Conservation (phyloP, 208 protist genomes). For the Histomonas meleagridis region DNA sequence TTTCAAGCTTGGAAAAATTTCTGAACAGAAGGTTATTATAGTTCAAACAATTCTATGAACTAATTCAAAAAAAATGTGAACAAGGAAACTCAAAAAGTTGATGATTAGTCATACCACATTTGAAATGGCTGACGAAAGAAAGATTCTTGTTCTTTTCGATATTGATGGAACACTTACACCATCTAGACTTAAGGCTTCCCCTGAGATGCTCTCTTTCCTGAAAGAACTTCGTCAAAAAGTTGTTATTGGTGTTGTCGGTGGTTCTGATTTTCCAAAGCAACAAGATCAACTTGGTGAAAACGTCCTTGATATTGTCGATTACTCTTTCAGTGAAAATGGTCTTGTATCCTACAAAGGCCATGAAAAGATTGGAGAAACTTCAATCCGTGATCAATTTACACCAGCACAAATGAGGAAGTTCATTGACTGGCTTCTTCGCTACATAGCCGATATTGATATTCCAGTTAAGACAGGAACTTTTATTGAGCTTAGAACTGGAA, state of each 20-base stretch:
- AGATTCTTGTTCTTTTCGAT: conserved; percentile 56
- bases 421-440: conserved; percentile 75
- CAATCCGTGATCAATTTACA: conserved; percentile 49
- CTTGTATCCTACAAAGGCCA: conserved; percentile 51
- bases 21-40: too few species aligned
- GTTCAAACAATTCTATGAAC: too few species aligned
- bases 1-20: too few species aligned
- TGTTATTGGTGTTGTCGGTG: conserved; percentile 86
- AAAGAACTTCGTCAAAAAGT: conserved; percentile 66
- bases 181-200: conserved; percentile 45
- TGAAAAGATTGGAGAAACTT: conserved; percentile 28
- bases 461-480: conserved; percentile 94
- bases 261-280: conserved; percentile 91
- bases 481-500: conserved; percentile 93
- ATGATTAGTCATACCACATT: too few species aligned
- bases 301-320: conserved; percentile 72
- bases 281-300: conserved; percentile 77
- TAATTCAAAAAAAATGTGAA: too few species aligned
- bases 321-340: conserved; percentile 94
- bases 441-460: conserved; percentile 86
- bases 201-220: conserved; percentile 73
- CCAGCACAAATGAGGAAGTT: conserved; percentile 79
- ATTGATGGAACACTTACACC: conserved; percentile 68
- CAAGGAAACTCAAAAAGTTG: too few species aligned
- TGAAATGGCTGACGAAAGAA: background rate